Evolutionary conservation across 2,329 filamentous ascomycete species (phyloP).

Genomic region (Phoma sp.): DNA sequence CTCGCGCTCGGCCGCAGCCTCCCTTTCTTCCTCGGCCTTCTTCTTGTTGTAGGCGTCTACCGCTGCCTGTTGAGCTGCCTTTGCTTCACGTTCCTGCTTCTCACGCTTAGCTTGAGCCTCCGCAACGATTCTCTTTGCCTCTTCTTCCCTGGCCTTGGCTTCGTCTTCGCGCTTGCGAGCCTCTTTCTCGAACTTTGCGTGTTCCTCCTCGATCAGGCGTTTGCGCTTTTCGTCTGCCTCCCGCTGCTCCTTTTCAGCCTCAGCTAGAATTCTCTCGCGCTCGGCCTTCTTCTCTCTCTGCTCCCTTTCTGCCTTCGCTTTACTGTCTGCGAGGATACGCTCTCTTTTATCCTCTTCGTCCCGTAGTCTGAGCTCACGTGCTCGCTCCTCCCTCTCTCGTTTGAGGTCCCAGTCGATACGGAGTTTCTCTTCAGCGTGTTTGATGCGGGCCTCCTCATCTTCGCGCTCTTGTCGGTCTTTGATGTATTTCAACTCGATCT

Average conservation of each 20-base stretch:
- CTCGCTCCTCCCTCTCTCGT: conserved; percentile 41
- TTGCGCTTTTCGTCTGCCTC: conserved; percentile 34
- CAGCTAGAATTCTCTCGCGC: conserved; percentile 18
- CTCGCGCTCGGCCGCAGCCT: conserved; percentile 40
- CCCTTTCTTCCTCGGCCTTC: conserved; percentile 42
- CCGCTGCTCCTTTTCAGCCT: conserved; percentile 19
- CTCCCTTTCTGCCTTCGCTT: conserved; percentile 50
- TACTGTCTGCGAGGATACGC: conserved; percentile 47
- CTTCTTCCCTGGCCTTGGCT: conserved; percentile 12
- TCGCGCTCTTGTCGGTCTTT: conserved; percentile 43
- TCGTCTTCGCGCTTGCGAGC: conserved; percentile 33
- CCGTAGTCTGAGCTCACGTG: conserved; percentile 45
- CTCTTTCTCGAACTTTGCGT: conserved; percentile 39
- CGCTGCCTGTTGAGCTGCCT: conserved; percentile 41
- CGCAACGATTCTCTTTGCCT: conserved; percentile 30
- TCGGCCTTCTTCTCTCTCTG: conserved; percentile 45
- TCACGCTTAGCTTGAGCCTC: conserved; percentile 39
- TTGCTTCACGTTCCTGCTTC: conserved; percentile 34
- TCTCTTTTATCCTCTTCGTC: conserved; percentile 52
- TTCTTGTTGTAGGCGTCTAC: conserved; percentile 46
- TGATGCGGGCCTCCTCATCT: conserved; percentile 27
- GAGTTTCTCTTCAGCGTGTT: conserved; percentile 9
- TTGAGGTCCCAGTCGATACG: conserved; percentile 27
- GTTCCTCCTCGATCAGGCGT: conserved; percentile 44
- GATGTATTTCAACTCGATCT: conserved; percentile 47